Evolutionary conservation across 441 rosid species (phyloP).

Genomic region (Croton setiger): DNA sequence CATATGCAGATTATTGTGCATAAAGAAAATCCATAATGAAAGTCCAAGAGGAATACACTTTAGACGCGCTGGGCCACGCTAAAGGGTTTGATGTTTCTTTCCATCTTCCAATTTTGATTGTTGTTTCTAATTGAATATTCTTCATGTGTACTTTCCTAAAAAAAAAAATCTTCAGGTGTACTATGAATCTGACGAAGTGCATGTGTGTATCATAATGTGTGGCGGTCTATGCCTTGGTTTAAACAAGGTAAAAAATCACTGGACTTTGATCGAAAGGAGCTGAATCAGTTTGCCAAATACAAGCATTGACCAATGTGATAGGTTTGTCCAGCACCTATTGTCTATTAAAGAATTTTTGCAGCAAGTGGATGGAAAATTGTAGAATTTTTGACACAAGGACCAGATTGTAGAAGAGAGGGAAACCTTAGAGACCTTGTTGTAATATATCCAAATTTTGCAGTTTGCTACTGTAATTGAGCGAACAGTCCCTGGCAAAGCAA

Average conservation of each 20-base stretch:
- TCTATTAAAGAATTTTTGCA: too few species aligned
- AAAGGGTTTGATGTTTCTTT: conserved; percentile 38
- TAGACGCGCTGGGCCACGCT: conserved; percentile 89
- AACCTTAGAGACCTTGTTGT: too few species aligned
- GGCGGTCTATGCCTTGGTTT: conserved; percentile 93
- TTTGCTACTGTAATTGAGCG: too few species aligned
- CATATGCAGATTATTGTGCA: conserved; percentile 62
- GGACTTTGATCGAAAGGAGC: too few species aligned
- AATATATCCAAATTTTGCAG: too few species aligned
- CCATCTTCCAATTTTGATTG: not conserved
- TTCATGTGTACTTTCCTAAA: too few species aligned
- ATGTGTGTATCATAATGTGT: conserved; percentile 85
- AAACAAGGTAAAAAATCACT: conserved; percentile 85
- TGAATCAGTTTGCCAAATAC: conserved; percentile 16
- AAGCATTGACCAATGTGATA: conserved; percentile 17
- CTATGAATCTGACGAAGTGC: conserved; percentile 68
- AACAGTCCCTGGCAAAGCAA: too few species aligned
- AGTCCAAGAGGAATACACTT: conserved; percentile 85
- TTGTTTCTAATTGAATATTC: not conserved
- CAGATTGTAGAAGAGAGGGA: too few species aligned
- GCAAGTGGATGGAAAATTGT: too few species aligned
- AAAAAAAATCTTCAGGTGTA: too few species aligned
- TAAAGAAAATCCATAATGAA: too few species aligned
- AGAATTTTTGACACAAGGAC: too few species aligned
- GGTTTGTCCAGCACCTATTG: conserved; percentile 23